Base-by-base conservation (phyloP, 441 rosid species). In the Jatropha podagrica region DNA sequence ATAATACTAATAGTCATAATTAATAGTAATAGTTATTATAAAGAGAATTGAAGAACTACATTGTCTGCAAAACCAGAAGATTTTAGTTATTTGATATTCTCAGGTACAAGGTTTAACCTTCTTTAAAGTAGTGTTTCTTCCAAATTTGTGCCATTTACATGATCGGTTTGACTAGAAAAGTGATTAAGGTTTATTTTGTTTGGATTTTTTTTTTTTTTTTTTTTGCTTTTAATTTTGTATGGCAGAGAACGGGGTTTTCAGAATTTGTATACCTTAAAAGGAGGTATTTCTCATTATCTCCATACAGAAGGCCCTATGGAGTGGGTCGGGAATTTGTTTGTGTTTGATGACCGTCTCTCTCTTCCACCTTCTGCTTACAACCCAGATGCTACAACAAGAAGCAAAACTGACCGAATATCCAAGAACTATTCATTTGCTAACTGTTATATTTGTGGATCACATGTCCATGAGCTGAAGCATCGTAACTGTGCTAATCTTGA, bases 401-500 rank as follows among this genome's bases (percentile, higher is more conserved):
- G 17, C 79, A 71, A 7, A 65, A 70, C 76, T 76, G 75, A 77
- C 61, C 81, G 78, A 52, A 79, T 71, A 37, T 18, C 80, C 40
- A 78, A 80, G 77, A 82, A 75, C 5, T 70, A 83, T 65, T 81
- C 81, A 76, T 90, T 91, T 81, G 96, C 98, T 41, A 85, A 78
- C 72, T 92, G 97, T 86, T 86, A 86, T 68, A 66, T 85, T 52
- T 95, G 97, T 72, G 83, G 87, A 65, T 88, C 88, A 61, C 85
- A 88, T 70, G 91, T 90, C 72, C 62, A 52, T 52, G 92, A 87
- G 74, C 85, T 91, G 75, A 88, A 94, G 81, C 98, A 94, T 77
- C 87, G 97, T 67, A 94, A 94, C 82, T 94, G 98, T 84, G 96
- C 98, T 64, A 94, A 94, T 87, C 84, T 91, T 59, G 95, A 94